phyloP scores from a whole-genome alignment of 2,329 filamentous ascomycete genomes.

The Phialophora verrucosa region DNA sequence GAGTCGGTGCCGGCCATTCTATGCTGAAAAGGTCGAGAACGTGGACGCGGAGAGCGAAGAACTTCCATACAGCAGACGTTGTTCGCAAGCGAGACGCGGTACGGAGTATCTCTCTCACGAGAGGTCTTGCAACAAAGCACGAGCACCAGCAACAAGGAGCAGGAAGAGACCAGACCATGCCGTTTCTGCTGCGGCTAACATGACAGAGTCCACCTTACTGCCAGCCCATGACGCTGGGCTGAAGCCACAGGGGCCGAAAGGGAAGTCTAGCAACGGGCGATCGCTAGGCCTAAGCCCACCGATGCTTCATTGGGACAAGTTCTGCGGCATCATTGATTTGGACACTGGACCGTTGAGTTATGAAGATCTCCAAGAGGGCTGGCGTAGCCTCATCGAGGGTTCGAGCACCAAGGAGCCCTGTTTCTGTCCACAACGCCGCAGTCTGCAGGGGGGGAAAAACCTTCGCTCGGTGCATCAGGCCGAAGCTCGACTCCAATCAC shows the following conservation, averaged over 20 bases:
- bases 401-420: neutral
- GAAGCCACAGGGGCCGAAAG: slow-evolving; percentile 22
- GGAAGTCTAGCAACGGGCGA: slow-evolving; percentile 18
- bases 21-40: slow-evolving; percentile 4
- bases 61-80: slow-evolving; percentile 3
- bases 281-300: neutral
- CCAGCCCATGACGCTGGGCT: slow-evolving; percentile 21
- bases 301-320: neutral
- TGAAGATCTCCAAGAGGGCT: neutral
- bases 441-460: neutral
- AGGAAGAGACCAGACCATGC: slow-evolving; percentile 7
- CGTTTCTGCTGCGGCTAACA: neutral
- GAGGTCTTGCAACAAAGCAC: slow-evolving; percentile 1
- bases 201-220: slow-evolving; percentile 4
- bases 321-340: neutral
- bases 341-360: neutral
- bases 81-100: slow-evolving; percentile 15
- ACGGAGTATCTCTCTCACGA: neutral
- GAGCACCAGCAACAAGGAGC: neutral
- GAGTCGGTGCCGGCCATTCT: slow-evolving; percentile 10
- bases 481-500: neutral
- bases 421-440: neutral
- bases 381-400: slow-evolving; percentile 5
- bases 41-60: slow-evolving; percentile 4
- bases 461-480: slow-evolving; percentile 1